Conservation (phyloP, 305 asterid species). For the Rubia tinctorum region DNA sequence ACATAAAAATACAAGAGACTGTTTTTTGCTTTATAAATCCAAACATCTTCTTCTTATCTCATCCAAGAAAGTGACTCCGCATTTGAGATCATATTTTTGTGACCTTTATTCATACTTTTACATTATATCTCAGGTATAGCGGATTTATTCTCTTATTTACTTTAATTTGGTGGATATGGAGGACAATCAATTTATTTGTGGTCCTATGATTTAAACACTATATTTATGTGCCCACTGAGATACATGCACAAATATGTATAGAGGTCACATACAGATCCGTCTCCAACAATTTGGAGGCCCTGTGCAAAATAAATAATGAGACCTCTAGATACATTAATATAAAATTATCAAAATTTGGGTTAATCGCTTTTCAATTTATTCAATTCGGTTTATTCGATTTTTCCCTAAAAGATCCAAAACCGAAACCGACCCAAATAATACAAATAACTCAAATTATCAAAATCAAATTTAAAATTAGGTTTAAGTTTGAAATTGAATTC, state of each 20-base stretch:
- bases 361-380: too few species aligned
- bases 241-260: constrained; percentile 1
- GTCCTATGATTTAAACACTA: constrained; percentile 27
- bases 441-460: too few species aligned
- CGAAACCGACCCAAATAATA: too few species aligned
- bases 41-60: constrained; percentile 24
- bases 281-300: too few species aligned
- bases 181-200: constrained; percentile 15
- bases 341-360: too few species aligned
- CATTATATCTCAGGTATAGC: background rate
- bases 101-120: constrained; percentile 22
- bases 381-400: too few species aligned
- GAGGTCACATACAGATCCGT: too few species aligned
- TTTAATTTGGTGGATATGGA: background rate
- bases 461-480: too few species aligned
- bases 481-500: too few species aligned
- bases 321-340: too few species aligned
- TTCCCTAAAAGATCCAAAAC: too few species aligned
- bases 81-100: constrained; percentile 33
- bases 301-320: too few species aligned
- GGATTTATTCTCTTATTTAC: background rate
- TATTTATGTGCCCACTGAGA: constrained; percentile 9
- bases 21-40: constrained; percentile 34
- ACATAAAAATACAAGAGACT: constrained; percentile 38
- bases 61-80: constrained; percentile 42